Evolutionary conservation across 441 rosid species (phyloP), one percentile per base, ranked within the genome.

Genomic region (Arabidopsis lyrata): DNA sequence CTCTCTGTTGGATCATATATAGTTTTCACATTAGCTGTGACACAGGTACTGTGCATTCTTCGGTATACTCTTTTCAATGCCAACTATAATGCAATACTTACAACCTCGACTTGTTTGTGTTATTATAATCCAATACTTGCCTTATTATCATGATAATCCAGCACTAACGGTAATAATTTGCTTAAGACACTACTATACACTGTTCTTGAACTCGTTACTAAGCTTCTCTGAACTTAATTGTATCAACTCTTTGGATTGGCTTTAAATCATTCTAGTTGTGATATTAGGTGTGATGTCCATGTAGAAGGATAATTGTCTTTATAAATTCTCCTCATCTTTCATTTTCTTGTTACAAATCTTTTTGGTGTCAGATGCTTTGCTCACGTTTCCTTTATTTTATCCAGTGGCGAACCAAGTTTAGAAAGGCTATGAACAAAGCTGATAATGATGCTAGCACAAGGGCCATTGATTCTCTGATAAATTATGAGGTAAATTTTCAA

Each of bases 401-500:
- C 38, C 77, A 88, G 91, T 90, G 97, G 90, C 88, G 99, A 77
- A 92, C 99, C 69, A 90, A 83, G 86, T 95, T 86, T 81, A 83
- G 99, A 83, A 92, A 86, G 78, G 88, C 84, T 66, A 92, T 95
- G 99, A 95, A 90, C 76, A 82, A 95, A 82, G 98, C 99, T 74
- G 99, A 95, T 80, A 94, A 94, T 58, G 90, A 94, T 82, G 99
- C 97, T 72, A 85, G 79, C 80, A 82, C 99, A 41, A 87, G 89
- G 81, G 95, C 94, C 59, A 81, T 95, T 49, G 99, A 95, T 80
- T 95, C 99, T 8, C 90, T 92, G 11, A 89, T 95, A 77, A 92
- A 95, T 81, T 95, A 92, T 79, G 99, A 92, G 97, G 98, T 95
- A 81, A 55, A 55, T 9, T 63, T 60, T 67, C 8, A 2, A 45